Conservation (phyloP, 1,284 basidiomycete species). For the Leucoagaricus sp. region DNA sequence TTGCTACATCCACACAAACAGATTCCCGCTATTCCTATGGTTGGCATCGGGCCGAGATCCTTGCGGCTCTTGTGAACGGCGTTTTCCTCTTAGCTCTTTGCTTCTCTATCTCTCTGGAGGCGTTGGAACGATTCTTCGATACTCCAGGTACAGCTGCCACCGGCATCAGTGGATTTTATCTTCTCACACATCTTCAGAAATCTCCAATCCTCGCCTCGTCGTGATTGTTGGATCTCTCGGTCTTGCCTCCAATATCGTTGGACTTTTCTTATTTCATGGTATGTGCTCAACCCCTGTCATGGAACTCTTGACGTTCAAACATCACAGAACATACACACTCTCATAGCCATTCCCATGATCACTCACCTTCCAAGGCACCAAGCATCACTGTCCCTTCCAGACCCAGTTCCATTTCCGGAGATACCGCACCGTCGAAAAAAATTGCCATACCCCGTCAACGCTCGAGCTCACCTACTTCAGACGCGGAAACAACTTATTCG, state of each 20-base stretch:
- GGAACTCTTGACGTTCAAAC: background rate
- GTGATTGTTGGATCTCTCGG: constrained; percentile 92
- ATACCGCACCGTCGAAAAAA: constrained; percentile 28
- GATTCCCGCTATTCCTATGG: constrained; percentile 86
- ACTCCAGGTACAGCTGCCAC: constrained; percentile 61
- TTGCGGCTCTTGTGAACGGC: constrained; percentile 94
- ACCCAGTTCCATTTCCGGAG: constrained; percentile 21
- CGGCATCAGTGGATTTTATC: constrained; percentile 2
- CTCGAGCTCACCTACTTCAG: constrained; percentile 36
- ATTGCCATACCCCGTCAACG: constrained; percentile 23
- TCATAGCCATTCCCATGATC: constrained; percentile 47
- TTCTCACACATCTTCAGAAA: constrained; percentile 55
- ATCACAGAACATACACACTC: constrained; percentile 70
- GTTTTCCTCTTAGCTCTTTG: constrained; percentile 94
- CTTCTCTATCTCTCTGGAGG: constrained; percentile 94
- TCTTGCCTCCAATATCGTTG: constrained; percentile 90
- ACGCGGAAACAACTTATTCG: constrained; percentile 50
- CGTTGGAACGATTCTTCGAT: constrained; percentile 87
- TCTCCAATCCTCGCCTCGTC: constrained; percentile 85
- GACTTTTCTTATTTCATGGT: constrained; percentile 96
- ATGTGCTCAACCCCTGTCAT: constrained; percentile 24
- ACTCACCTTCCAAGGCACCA: constrained; percentile 29
- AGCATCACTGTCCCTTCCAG: constrained; percentile 30
- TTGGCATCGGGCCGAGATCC: constrained; percentile 99
- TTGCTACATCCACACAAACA: constrained; percentile 37